Evolutionary conservation across 768 basidiomycete species (phyloP).

Genomic region (Tricholoma matsutake): DNA sequence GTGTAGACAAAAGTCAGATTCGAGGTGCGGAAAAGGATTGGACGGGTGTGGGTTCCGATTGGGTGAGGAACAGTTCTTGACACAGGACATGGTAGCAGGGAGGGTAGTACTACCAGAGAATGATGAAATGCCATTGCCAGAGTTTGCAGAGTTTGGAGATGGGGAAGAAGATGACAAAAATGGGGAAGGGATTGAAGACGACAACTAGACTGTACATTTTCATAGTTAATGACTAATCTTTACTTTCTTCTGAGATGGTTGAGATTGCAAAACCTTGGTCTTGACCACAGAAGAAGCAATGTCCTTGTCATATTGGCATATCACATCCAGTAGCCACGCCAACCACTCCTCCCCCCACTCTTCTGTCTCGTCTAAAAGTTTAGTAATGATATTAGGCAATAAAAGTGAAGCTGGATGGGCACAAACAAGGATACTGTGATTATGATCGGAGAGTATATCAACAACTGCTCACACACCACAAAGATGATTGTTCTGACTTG

Average conservation of each 20-base stretch:
- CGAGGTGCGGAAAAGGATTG: too few relatives aligned
- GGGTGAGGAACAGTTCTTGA: too few relatives aligned
- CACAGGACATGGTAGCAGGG: background rate
- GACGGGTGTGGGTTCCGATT: too few relatives aligned
- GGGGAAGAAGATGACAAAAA: too few relatives aligned
- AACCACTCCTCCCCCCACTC: background rate
- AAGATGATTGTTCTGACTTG: background rate
- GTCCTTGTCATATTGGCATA: background rate
- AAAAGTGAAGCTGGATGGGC: background rate
- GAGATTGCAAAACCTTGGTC: background rate
- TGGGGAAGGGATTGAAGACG: too few relatives aligned
- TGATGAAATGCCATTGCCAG: background rate
- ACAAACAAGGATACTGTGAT: constrained; percentile 10
- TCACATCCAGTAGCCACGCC: background rate
- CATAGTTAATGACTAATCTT: too few relatives aligned
- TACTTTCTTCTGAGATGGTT: too few relatives aligned
- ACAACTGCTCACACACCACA: background rate
- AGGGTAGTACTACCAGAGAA: constrained; percentile 10
- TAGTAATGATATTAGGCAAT: background rate
- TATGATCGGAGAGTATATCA: too few relatives aligned
- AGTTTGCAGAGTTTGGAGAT: background rate
- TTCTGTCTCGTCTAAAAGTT: background rate
- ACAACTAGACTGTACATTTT: too few relatives aligned
- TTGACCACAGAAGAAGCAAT: background rate
- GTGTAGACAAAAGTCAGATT: too few relatives aligned